Evolutionary conservation across 73 alveolate genomes (phyloP).

Genomic region (Tetrahymena malaccensis): DNA sequence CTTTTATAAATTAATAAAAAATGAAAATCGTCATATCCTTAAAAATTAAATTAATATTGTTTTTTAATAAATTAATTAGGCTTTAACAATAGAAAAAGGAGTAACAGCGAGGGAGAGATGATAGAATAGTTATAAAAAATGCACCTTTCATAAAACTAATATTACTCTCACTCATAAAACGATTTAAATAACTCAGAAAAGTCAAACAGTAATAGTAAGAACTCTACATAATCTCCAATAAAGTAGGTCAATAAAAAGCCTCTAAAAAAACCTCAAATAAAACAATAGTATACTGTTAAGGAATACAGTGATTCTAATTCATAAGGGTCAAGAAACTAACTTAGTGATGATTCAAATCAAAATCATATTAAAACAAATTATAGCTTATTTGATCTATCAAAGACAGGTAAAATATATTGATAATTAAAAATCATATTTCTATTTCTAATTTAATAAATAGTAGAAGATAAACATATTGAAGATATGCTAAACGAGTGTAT

Average conservation of each 20-base stretch:
- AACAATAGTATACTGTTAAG: not conserved
- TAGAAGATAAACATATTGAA: too few relatives aligned
- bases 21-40: too few relatives aligned
- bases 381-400: not conserved
- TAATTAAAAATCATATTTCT: too few relatives aligned
- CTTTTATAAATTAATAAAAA: too few relatives aligned
- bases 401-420: not conserved
- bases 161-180: not conserved
- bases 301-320: not conserved
- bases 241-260: not conserved
- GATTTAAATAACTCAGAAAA: not conserved
- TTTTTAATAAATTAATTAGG: not conserved
- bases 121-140: not conserved
- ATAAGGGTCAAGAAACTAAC: not conserved
- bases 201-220: not conserved
- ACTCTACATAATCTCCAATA: not conserved
- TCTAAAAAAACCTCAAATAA: not conserved
- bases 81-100: not conserved
- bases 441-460: too few relatives aligned
- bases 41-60: not conserved
- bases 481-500: too few relatives aligned
- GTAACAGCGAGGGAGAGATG: not conserved
- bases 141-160: not conserved
- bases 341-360: not conserved
- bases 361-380: not conserved